Conservation (phyloP, 2,329 filamentous ascomycete genomes). For the Phialocephala sp. region DNA sequence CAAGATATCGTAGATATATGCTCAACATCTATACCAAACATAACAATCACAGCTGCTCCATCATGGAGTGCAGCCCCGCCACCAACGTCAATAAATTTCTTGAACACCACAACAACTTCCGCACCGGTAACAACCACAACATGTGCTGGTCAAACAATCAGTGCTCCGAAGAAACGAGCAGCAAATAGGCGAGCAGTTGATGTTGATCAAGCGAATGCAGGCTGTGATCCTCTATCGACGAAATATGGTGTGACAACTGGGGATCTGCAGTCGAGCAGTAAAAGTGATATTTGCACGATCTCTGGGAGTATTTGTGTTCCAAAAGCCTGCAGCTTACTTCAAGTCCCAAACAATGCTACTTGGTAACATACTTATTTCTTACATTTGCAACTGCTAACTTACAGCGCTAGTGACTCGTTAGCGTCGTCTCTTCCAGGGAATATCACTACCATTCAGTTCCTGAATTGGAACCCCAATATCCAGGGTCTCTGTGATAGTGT, state of each 20-base stretch:
- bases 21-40: slow-evolving; percentile 17
- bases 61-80: slow-evolving; percentile 13
- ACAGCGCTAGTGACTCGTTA: slow-evolving; percentile 6
- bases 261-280: neutral
- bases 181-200: neutral
- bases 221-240: slow-evolving; percentile 12
- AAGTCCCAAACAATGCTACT: slow-evolving; percentile 10
- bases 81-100: slow-evolving; percentile 14
- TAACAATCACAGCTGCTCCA: slow-evolving; percentile 15
- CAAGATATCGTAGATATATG: slow-evolving; percentile 37
- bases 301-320: slow-evolving; percentile 9
- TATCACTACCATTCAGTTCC: slow-evolving; percentile 12
- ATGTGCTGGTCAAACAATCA: slow-evolving; percentile 13
- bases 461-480: slow-evolving; percentile 16
- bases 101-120: slow-evolving; percentile 4
- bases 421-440: slow-evolving; percentile 15
- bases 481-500: slow-evolving; percentile 12
- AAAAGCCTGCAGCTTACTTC: slow-evolving; percentile 5
- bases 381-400: neutral
- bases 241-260: slow-evolving; percentile 18
- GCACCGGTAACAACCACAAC: slow-evolving; percentile 8
- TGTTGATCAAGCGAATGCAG: neutral
- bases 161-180: neutral
- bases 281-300: slow-evolving; percentile 9
- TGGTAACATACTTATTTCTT: neutral